phyloP scores from a whole-genome alignment of 2,329 filamentous ascomycete genomes.

The Cladorrhinum sp. region DNA sequence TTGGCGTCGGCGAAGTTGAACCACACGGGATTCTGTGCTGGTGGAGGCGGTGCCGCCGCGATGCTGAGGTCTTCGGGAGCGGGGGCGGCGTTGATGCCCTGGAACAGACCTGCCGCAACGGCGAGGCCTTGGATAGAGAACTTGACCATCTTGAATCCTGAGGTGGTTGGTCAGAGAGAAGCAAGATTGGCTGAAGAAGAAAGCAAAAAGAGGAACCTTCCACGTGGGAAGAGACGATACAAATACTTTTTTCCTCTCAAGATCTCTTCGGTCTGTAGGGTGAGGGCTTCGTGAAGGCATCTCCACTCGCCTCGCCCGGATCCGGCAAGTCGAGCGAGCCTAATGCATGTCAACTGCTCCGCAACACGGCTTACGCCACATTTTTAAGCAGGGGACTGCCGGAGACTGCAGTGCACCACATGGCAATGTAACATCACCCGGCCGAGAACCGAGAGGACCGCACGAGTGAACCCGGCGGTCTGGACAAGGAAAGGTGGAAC shows the following conservation, averaged over 20 bases:
- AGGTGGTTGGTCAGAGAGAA: background rate
- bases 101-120: constrained; percentile 5
- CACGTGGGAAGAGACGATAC: background rate
- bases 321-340: constrained; percentile 12
- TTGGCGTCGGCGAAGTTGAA: constrained; percentile 21
- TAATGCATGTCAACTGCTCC: constrained; percentile 14
- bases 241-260: background rate
- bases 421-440: constrained; percentile 9
- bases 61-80: background rate
- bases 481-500: background rate
- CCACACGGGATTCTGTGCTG: background rate
- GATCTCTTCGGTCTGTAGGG: background rate
- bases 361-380: constrained; percentile 1
- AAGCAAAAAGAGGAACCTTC: background rate
- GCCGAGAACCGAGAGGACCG: background rate
- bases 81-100: constrained; percentile 4
- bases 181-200: background rate
- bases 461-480: background rate
- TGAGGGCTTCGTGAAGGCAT: background rate
- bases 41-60: background rate
- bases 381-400: background rate
- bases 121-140: constrained; percentile 9
- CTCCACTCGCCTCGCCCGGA: constrained; percentile 5
- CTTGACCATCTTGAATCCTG: constrained; percentile 10
- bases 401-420: constrained; percentile 3